A percentile compares a stretch with the other conserved stretches of the same genome.
Evolutionary conservation across 345 rosid genomes (phyloP).

Genomic region (Rubroshorea leprosula): DNA sequence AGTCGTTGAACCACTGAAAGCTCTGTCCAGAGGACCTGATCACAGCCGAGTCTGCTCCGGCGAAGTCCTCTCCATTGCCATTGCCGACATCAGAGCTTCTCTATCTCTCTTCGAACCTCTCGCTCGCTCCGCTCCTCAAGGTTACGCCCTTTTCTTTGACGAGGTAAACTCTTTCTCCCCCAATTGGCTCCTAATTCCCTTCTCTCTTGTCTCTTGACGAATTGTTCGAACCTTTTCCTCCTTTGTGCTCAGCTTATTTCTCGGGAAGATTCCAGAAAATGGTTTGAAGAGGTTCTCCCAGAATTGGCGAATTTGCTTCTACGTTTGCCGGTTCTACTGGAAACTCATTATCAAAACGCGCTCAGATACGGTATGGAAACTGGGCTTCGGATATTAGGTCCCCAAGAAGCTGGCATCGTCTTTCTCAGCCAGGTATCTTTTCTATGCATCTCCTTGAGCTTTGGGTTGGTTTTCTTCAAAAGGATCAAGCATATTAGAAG

Average conservation of each 20-base stretch:
- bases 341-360: conserved; percentile 55
- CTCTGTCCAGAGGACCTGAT: conserved; percentile 56
- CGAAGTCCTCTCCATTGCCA: conserved; percentile 44
- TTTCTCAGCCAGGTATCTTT: conserved; percentile 71
- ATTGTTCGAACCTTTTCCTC: neutral
- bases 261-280: conserved; percentile 43
- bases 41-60: conserved; percentile 64
- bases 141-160: conserved; percentile 65
- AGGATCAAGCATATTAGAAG: no score
- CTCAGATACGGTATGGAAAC: conserved; percentile 26
- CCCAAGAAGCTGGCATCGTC: conserved; percentile 68
- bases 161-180: conserved; percentile 30
- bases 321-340: conserved; percentile 56
- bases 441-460: no score
- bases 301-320: conserved; percentile 56
- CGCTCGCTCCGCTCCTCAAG: conserved; percentile 40
- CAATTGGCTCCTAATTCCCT: neutral
- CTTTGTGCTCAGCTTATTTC: conserved; percentile 37
- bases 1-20: conserved; percentile 51
- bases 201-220: neutral
- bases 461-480: no score
- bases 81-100: conserved; percentile 47
- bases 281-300: conserved; percentile 68
- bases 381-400: conserved; percentile 54
- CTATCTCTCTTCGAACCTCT: conserved; percentile 38